Evolutionary conservation across 2,329 filamentous ascomycete species (phyloP), one percentile per base, ranked within the genome.

Genomic region (Nannizziopsis arthrosporioides): DNA sequence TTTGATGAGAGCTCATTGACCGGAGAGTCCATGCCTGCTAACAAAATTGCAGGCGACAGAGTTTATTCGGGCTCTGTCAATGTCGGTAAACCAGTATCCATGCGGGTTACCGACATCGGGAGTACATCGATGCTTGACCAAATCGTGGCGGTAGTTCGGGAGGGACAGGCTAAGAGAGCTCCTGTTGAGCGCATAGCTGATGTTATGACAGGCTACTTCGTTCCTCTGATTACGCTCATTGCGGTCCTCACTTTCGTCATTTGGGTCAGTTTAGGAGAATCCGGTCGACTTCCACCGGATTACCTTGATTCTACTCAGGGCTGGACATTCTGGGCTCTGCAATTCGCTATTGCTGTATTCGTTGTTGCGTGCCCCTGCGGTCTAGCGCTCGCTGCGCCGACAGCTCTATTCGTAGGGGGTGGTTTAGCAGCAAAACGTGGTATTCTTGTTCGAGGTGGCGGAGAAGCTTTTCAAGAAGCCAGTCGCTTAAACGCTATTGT

Each of bases 1-100:
- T 94, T 95, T 58, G 87, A 95, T 59, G 90, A 96, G 63, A 89
- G 87, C 9, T 93, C 87, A 52, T 72, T 96, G 51, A 95, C 90
- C 1, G 71, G 71, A 49, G 71, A 74, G 58, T 72, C 71, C 0
- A 65, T 59, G 44, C 68, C 69, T 8, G 68, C 71, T 15, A 61
- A 58, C 40, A 74, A 73, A 56, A 51, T 51, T 2, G 51, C 51
- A 1, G 68, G 63, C 2, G 70, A 73, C 40, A 59, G 63, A 45
- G 65, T 73, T 4, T 72, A 65, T 45, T 67, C 69, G 2, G 71
- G 71, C 3, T 70, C 71, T 22, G 65, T 73, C 43, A 73, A 73
- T 45, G 59, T 69, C 34, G 70, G 68, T 5, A 64, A 70, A 30
- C 68, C 71, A 2, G 66, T 72, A 7, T 58, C 63, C 11, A 62